A percentile compares a stretch with the other conserved stretches of the same genome.
phyloP scores from a whole-genome alignment of 202 grass and related monocot genomes.

The Hordeum pubiflorum region DNA sequence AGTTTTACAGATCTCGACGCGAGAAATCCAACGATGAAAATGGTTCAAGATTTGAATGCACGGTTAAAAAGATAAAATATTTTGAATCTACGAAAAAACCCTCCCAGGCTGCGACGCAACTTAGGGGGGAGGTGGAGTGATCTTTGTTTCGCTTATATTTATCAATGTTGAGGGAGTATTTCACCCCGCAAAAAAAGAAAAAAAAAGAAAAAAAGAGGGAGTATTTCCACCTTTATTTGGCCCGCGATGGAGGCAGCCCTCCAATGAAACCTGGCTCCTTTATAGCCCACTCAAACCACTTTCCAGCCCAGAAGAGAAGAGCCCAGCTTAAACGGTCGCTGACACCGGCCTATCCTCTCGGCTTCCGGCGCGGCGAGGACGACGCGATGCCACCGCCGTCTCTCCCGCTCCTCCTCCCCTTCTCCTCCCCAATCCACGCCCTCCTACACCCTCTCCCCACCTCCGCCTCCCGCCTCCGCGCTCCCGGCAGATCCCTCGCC shows the following conservation, averaged over 20 bases:
- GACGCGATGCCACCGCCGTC: constrained; percentile 21
- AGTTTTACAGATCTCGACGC: too few species aligned
- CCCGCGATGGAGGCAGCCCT: neutral
- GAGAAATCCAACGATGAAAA: too few species aligned
- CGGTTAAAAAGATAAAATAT: too few species aligned
- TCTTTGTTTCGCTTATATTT: too few species aligned
- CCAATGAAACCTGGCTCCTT: neutral
- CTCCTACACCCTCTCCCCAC: constrained; percentile 17
- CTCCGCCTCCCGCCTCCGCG: constrained; percentile 17
- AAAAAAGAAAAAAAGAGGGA: too few species aligned
- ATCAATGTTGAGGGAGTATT: too few species aligned
- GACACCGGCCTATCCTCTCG: constrained; percentile 28
- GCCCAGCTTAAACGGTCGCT: neutral
- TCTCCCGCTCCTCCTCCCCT: constrained; percentile 9
- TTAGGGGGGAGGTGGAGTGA: too few species aligned
- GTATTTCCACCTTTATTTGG: too few species aligned
- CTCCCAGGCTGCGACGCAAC: too few species aligned
- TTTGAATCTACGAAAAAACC: too few species aligned
- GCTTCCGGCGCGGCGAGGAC: constrained; percentile 4
- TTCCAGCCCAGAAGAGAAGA: neutral
- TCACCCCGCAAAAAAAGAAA: too few species aligned
- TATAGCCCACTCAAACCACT: neutral
- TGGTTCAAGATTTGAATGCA: too few species aligned
- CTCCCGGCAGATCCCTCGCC: constrained; percentile 13
- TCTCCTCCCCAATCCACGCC: constrained; percentile 15